Base-by-base conservation (phyloP, 768 basidiomycete genomes). In the Boletus fagicola region DNA sequence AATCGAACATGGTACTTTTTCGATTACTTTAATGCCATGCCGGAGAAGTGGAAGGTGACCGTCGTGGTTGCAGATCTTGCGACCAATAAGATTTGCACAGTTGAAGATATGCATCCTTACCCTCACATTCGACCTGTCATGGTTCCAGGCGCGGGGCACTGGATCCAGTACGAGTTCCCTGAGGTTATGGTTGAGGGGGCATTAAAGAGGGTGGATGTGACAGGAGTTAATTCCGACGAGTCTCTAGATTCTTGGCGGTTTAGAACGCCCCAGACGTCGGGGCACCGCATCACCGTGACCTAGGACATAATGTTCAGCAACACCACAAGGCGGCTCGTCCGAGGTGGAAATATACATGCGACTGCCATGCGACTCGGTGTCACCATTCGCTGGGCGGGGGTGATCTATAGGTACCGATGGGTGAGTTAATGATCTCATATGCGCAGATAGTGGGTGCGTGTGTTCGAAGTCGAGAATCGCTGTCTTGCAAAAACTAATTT, bases 101-200 rank as follows among this genome's bases (percentile, higher is more conserved):
- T 57, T 3, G 55, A 66, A 13, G 47, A 65, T 5, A 7, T 70
- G 28, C 36, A 35, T 16, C 35, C 63, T 15, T 65, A 62, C 38
- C 56, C 64, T 10, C 59, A 57, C 26, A 38, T 66, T 22, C 57
- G 49, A 16, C 16, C 30, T 1, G 46, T 62, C 13, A 26, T 54
- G 9, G 53, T 71, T 1, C 56, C 61, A 0, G 64, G 66, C 0
- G 58, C 60, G 3, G 58, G 58, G 2, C 69, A 70, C 44, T 72
- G 62, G 60, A 66, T 72, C 18, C 70, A 70, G 38, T 57, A 35
- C 22, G 69, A 72, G 33, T 58, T 62, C 30, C 68, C 68, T 0
- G 60, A 72, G 7, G 51, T 49, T 20, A 59, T 70, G 0, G 57
- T 70, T 5, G 44, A 62, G 18, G 59, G 56, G 33, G 65, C 61